These are phyloP conservation scores for Clitopilus hobsonii DNA, from an alignment of 768 basidiomycete genomes.

Conservation along the genomic window DNA sequence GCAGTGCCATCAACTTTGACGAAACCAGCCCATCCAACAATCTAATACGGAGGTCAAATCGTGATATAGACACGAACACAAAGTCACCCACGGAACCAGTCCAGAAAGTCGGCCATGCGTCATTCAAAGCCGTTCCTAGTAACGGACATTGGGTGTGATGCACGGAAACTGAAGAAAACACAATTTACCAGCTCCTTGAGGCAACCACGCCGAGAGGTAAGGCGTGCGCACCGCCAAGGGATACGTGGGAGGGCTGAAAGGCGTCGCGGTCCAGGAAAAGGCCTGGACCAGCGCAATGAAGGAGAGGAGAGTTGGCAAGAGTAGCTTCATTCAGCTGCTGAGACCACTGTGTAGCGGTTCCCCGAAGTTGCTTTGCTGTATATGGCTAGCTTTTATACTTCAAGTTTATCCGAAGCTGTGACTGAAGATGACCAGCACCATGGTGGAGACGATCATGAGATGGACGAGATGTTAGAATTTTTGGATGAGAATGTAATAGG, in stretches of 20 bases:
- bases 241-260: constrained; percentile 54
- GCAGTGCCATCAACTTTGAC: constrained; percentile 52
- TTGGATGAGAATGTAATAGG: background rate
- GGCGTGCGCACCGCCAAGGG: constrained; percentile 65
- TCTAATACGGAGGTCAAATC: constrained; percentile 25
- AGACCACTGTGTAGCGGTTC: background rate
- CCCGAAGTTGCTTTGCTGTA: background rate
- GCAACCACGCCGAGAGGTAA: constrained; percentile 64
- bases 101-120: constrained; percentile 66
- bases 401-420: background rate
- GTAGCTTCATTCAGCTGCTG: background rate
- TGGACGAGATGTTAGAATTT: background rate
- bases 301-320: constrained; percentile 5
- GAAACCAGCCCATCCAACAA: constrained; percentile 62
- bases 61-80: constrained; percentile 8
- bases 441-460: background rate
- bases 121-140: constrained; percentile 38
- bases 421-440: background rate
- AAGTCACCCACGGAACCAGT: constrained; percentile 43
- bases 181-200: constrained; percentile 42
- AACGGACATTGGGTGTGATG: background rate
- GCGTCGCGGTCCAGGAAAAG: constrained; percentile 42
- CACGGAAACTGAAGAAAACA: constrained; percentile 9
- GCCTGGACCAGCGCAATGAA: constrained; percentile 21
- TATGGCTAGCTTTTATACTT: background rate